Evolutionary conservation across 805 yeast genomes (phyloP), one percentile per base, ranked within the genome.

Genomic region (Metschnikowia continentalis): DNA sequence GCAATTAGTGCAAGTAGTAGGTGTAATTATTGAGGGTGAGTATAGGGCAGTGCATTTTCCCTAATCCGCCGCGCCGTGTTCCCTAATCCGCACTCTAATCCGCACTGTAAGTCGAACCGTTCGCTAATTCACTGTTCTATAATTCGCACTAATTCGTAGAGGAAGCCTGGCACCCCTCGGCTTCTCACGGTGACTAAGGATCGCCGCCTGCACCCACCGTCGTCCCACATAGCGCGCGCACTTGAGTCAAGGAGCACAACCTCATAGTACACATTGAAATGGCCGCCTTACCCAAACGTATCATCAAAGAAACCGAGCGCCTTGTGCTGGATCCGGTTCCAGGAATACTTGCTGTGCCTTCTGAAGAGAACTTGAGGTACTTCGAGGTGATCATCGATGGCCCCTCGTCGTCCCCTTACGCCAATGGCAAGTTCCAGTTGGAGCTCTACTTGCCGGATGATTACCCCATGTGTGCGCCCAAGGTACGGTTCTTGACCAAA

Each of bases 401-500:
- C 0, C 99, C 99, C 8, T 75, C 79, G 32, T 85, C 86, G 48
- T 88, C 96, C 1, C 98, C 99, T 1, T 94, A 92, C 64, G 96
- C 92, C 64, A 64, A 70, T 48, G 90, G 90, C n/a, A 67, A 70
- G 49, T 94, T 94, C 73, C 77, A 86, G 58, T 74, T 94, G 52
- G 99, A 94, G 68, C 74, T 94, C 55, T 94, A 79, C 64, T 70
- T 94, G 56, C 98, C 99, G 1, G 97, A 94, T 64, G 99, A 94
- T 64, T 94, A 94, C 68, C 99, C 99, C 11, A 75, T 92, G 97
- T 90, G 89, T 62, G 96, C 99, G 0, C 99, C 99, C 47, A 91
- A 90, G 66, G 95, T 94, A 48, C 79, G 99, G 52, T 94, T 94
- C 61, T 72, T 94, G 55, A 94, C 99, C 32, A 89, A 85, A 68